phyloP scores from a whole-genome alignment of 2,329 filamentous ascomycete genomes.

The Leptodontidium sp. region DNA sequence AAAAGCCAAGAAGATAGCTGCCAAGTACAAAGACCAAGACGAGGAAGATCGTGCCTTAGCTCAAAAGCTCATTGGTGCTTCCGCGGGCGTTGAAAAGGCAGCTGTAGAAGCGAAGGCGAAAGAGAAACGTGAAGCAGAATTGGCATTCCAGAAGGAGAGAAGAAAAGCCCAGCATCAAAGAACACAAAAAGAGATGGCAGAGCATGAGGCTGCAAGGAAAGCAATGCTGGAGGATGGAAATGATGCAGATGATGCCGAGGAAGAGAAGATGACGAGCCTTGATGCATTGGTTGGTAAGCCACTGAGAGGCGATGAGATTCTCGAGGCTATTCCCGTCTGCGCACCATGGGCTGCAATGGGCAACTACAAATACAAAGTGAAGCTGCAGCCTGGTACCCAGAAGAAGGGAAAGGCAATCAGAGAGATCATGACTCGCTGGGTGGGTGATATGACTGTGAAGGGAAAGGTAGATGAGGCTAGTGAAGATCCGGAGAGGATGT shows the following conservation, averaged over 20 bases:
- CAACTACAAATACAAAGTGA: constrained; percentile 90
- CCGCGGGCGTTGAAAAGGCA: constrained; percentile 70
- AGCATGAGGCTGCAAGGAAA: constrained; percentile 75
- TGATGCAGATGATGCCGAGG: constrained; percentile 65
- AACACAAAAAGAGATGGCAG: constrained; percentile 77
- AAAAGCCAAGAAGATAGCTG: constrained; percentile 86
- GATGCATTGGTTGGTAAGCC: constrained; percentile 82
- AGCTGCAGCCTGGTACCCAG: constrained; percentile 85
- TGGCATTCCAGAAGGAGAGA: constrained; percentile 75
- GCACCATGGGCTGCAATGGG: constrained; percentile 70
- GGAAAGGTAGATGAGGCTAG: constrained; percentile 67
- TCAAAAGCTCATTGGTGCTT: constrained; percentile 85
- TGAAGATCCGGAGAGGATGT: constrained; percentile 76
- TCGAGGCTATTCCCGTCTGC: constrained; percentile 71
- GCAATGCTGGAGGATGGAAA: constrained; percentile 68
- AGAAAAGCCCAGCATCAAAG: constrained; percentile 82
- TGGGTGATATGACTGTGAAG: constrained; percentile 63
- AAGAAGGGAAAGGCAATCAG: constrained; percentile 97
- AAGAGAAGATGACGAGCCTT: constrained; percentile 61
- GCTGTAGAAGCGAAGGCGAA: constrained; percentile 75
- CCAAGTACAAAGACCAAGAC: constrained; percentile 93
- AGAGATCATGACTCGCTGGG: constrained; percentile 87
- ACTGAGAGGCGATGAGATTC: constrained; percentile 81
- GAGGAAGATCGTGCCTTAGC: constrained; percentile 89
- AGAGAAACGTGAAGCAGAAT: constrained; percentile 74